phyloP scores from a whole-genome alignment of 2,329 filamentous ascomycete species.

The Alternaria postmessia region DNA sequence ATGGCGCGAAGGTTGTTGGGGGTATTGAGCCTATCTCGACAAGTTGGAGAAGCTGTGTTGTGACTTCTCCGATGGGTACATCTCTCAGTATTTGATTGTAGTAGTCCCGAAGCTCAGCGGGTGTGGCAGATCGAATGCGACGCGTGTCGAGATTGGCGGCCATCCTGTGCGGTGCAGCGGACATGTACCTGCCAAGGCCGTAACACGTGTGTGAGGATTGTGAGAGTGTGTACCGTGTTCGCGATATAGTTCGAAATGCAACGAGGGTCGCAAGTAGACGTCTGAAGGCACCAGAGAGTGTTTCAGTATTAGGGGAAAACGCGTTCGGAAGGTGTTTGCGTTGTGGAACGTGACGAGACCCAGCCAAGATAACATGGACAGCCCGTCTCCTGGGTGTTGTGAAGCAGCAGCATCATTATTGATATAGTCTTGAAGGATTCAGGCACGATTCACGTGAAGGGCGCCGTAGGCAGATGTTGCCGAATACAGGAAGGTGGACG shows the following conservation, averaged over 20 bases:
- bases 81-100: background rate
- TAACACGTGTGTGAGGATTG: too few relatives aligned
- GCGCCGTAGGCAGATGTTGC: background rate
- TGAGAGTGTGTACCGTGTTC: too few relatives aligned
- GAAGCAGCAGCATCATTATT: background rate
- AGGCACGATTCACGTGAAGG: background rate
- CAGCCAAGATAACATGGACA: background rate
- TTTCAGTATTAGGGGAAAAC: too few relatives aligned
- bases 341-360: too few relatives aligned
- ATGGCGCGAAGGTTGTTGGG: constrained; percentile 29
- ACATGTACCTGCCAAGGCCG: too few relatives aligned
- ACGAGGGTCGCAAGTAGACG: too few relatives aligned
- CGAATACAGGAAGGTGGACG: background rate
- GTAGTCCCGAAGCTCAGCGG: constrained; percentile 16
- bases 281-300: too few relatives aligned
- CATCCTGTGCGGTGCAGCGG: constrained; percentile 2
- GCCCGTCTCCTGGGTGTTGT: background rate
- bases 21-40: constrained; percentile 28
- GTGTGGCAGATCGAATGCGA: constrained; percentile 14
- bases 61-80: constrained; percentile 7
- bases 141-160: constrained; percentile 5
- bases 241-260: too few relatives aligned
- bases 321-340: too few relatives aligned
- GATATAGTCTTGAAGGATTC: background rate
- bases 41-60: constrained; percentile 17